These are phyloP conservation scores for Acer negundo DNA, from an alignment of 345 rosid species.

Conservation along the genomic window DNA sequence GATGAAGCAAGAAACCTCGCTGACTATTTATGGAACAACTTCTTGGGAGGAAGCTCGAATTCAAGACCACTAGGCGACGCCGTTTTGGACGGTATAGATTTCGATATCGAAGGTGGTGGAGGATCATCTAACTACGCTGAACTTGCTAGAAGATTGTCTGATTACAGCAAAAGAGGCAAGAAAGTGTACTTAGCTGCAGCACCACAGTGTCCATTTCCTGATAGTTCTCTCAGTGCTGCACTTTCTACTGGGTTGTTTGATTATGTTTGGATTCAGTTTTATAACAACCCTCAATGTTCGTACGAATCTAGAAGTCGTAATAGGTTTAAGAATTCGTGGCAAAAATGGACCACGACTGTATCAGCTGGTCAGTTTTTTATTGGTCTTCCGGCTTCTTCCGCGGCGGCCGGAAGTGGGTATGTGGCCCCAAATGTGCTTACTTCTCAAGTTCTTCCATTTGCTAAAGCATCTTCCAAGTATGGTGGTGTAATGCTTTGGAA, in stretches of 20 bases:
- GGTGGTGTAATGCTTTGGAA: slow-evolving; percentile 28
- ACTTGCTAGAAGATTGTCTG: not conserved
- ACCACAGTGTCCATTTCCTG: slow-evolving; percentile 27
- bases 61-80: slow-evolving; percentile 24
- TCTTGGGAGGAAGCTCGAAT: slow-evolving; percentile 16
- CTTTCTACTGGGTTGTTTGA: slow-evolving; percentile 19
- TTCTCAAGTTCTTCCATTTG: slow-evolving; percentile 24
- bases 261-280: slow-evolving; percentile 25
- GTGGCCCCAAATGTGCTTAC: slow-evolving; percentile 2
- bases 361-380: slow-evolving; percentile 11
- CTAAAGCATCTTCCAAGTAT: slow-evolving; percentile 19
- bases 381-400: slow-evolving; percentile 26
- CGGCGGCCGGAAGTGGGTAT: slow-evolving; percentile 28
- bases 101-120: slow-evolving; percentile 14
- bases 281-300: slow-evolving; percentile 29
- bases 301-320: not conserved
- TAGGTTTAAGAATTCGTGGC: slow-evolving; percentile 20
- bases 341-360: slow-evolving; percentile 6
- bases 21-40: slow-evolving; percentile 18
- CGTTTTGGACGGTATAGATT: slow-evolving; percentile 25
- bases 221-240: slow-evolving; percentile 4
- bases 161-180: not conserved
- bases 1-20: slow-evolving; percentile 27
- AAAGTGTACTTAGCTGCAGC: slow-evolving; percentile 23
- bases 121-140: slow-evolving; percentile 12